Percentiles rank a stretch among this genome's conserved stretches.
Conservation (phyloP, 2,329 filamentous ascomycete genomes). For the Mycocentrospora acerina region DNA sequence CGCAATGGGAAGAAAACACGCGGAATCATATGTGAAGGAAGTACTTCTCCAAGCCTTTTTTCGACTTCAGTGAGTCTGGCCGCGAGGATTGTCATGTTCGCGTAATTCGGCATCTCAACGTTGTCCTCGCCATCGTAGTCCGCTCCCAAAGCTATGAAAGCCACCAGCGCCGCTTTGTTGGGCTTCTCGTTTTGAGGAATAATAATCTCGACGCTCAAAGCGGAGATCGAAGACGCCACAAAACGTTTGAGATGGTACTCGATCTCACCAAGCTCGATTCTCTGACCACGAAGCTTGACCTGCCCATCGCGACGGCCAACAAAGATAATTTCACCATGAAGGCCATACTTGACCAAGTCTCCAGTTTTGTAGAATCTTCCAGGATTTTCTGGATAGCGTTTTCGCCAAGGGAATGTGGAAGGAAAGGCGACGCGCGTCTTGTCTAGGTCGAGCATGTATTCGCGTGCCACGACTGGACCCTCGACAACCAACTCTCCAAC, state of each 20-base stretch:
- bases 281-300: constrained; percentile 45
- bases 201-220: constrained; percentile 54
- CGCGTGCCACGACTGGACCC: constrained; percentile 18
- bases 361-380: constrained; percentile 17
- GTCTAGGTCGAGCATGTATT: constrained; percentile 23
- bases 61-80: no score
- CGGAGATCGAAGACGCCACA: constrained; percentile 40
- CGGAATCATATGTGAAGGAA: no score
- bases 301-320: constrained; percentile 19
- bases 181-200: constrained; percentile 42
- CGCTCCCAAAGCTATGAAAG: constrained; percentile 36
- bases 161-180: constrained; percentile 35
- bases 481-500: constrained; percentile 47
- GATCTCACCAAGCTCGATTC: constrained; percentile 42
- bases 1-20: no score
- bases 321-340: constrained; percentile 5
- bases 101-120: constrained; percentile 31
- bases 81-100: constrained; percentile 40
- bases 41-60: no score
- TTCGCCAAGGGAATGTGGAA: constrained; percentile 28
- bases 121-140: constrained; percentile 34
- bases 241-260: constrained; percentile 44
- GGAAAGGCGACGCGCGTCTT: constrained; percentile 19
- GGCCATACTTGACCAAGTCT: constrained; percentile 10
- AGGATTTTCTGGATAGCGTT: neutral